phyloP scores from a whole-genome alignment of 1,284 basidiomycete genomes.

The Sporisorium exsertum region DNA sequence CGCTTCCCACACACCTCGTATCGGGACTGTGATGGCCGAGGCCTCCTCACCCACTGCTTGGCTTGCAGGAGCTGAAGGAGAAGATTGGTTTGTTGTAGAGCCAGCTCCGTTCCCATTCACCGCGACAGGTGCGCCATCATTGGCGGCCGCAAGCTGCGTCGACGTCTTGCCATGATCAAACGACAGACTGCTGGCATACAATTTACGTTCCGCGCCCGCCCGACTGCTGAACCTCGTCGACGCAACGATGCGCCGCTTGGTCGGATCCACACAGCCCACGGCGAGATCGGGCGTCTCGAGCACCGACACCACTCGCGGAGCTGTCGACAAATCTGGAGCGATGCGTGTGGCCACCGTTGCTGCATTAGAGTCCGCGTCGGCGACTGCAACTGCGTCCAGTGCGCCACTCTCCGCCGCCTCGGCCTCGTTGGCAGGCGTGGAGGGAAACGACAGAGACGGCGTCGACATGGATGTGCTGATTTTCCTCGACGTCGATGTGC shows the following conservation, averaged over 20 bases:
- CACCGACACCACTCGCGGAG: constrained; percentile 53
- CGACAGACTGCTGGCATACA: constrained; percentile 62
- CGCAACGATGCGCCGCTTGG: constrained; percentile 79
- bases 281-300: constrained; percentile 58
- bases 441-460: constrained; percentile 34
- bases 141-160: constrained; percentile 15
- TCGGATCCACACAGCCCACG: constrained; percentile 56
- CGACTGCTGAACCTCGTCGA: constrained; percentile 85
- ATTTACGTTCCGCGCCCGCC: constrained; percentile 77
- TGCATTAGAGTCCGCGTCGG: neutral
- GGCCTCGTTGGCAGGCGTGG: constrained; percentile 15
- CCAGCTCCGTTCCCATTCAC: neutral
- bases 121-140: neutral
- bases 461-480: constrained; percentile 25
- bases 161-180: constrained; percentile 46
- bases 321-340: constrained; percentile 53
- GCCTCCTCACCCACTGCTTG: neutral
- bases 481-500: constrained; percentile 14
- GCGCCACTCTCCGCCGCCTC: constrained; percentile 9
- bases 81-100: neutral
- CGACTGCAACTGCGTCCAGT: neutral
- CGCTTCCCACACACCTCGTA: constrained; percentile 58
- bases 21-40: constrained; percentile 28
- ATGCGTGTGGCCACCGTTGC: constrained; percentile 35
- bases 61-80: neutral